These are phyloP conservation scores for Paecilomyces variotii DNA, from an alignment of 2,329 filamentous ascomycete genomes.

Conservation along the genomic window DNA sequence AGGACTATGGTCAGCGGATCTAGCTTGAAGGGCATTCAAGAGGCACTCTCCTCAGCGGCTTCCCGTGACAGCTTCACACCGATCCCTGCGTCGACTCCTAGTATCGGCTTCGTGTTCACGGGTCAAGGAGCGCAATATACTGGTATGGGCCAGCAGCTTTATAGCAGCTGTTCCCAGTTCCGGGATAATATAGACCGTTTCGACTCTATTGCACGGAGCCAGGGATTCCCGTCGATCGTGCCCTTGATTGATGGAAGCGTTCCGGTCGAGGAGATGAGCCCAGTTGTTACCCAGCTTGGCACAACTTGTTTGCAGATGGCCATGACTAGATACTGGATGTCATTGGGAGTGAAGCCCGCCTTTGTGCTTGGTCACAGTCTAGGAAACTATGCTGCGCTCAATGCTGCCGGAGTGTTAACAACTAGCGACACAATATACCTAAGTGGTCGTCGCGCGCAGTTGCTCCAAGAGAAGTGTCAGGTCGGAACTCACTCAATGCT, in stretches of 20 bases:
- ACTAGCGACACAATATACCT: conserved; percentile 32
- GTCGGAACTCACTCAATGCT: conserved; percentile 39
- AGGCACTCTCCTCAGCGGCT: conserved; percentile 16
- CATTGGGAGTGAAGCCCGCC: conserved; percentile 28
- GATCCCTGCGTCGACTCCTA: conserved; percentile 18
- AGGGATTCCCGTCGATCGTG: conserved; percentile 30
- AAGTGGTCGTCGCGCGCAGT: conserved; percentile 32
- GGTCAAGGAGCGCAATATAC: conserved; percentile 33
- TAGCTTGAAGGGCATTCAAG: conserved; percentile 19
- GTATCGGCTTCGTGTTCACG: conserved; percentile 30
- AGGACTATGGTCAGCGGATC: conserved; percentile 25
- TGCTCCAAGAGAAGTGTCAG: conserved; percentile 33
- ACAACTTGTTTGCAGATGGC: conserved; percentile 35
- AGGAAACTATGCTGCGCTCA: conserved; percentile 35
- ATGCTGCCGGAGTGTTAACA: conserved; percentile 30
- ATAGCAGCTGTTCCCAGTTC: conserved; percentile 23
- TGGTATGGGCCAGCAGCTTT: conserved; percentile 29
- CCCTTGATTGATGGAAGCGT: conserved; percentile 25
- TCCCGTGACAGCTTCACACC: conserved; percentile 17
- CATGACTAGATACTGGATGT: conserved; percentile 26
- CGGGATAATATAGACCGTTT: conserved; percentile 22
- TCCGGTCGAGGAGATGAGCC: conserved; percentile 21
- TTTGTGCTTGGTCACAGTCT: conserved; percentile 37
- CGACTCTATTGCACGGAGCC: conserved; percentile 22
- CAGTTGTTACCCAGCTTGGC: conserved; percentile 28